Conservation (phyloP, 768 basidiomycete genomes). For the Polyporus arcularius region DNA sequence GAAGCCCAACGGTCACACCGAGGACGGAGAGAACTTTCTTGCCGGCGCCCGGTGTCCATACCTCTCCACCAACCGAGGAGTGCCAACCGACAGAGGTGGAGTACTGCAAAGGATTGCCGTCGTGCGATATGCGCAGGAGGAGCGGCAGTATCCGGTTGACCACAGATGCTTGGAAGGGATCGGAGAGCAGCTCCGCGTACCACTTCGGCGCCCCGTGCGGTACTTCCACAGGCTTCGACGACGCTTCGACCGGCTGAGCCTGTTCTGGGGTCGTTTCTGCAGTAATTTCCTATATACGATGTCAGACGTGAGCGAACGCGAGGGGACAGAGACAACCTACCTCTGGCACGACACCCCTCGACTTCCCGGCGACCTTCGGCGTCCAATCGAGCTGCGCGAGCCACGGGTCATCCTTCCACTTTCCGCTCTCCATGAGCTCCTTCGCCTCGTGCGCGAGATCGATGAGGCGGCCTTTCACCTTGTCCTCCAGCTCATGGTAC, state of each 20-base stretch:
- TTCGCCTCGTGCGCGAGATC: slow-evolving; percentile 65
- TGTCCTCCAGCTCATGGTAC: slow-evolving; percentile 70
- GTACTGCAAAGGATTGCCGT: slow-evolving; percentile 61
- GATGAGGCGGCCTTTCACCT: slow-evolving; percentile 60
- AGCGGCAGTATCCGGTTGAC: slow-evolving; percentile 64
- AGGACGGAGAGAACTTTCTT: slow-evolving; percentile 50
- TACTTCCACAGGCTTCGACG: background rate
- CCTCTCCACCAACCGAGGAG: slow-evolving; percentile 39
- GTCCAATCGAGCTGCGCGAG: slow-evolving; percentile 93
- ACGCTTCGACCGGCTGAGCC: too few species aligned
- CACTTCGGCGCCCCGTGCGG: slow-evolving; percentile 44
- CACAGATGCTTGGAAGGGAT: slow-evolving; percentile 42
- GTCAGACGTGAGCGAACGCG: background rate
- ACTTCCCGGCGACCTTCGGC: slow-evolving; percentile 74
- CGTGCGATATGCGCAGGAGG: slow-evolving; percentile 63
- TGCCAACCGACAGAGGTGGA: slow-evolving; percentile 68
- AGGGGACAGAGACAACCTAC: slow-evolving; percentile 19
- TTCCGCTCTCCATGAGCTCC: slow-evolving; percentile 46
- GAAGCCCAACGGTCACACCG: slow-evolving; percentile 46
- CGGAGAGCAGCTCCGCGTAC: slow-evolving; percentile 53
- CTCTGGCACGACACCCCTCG: slow-evolving; percentile 54
- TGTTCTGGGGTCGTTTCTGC: too few species aligned
- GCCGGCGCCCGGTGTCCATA: slow-evolving; percentile 43
- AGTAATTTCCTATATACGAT: background rate
- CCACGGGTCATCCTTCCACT: slow-evolving; percentile 80